Evolutionary conservation across 2,329 filamentous ascomycete species (phyloP), one percentile per base, ranked within the genome.

Genomic region (Stenocarpella maydis): DNA sequence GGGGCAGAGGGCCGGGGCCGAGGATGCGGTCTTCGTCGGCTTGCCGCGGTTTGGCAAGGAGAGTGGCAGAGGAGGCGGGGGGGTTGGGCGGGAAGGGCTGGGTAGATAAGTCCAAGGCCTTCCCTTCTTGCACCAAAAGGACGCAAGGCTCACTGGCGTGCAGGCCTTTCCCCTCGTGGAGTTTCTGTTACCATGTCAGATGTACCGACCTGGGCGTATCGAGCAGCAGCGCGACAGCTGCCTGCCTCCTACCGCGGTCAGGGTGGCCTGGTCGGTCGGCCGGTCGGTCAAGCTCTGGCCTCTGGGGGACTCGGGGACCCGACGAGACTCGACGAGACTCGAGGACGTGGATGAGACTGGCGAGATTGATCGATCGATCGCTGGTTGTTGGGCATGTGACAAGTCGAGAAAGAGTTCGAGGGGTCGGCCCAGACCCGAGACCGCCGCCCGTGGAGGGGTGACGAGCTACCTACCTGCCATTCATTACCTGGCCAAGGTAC

Each of bases 31-130:
- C 67, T 69, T 71, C 61, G 60, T 71, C 70, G 70, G 70, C 70
- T 71, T 71, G 70, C 70, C 49, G 53, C 70, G 70, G 70, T 67
- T 71, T 55, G 67, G 54, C 41, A 55, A 71, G 69, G 63, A 54
- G 37, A 55, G 31, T 14, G 28, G 31, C 17, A 49, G 9, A 53
- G 53, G 14, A 41, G 49, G 67, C 63, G 66, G 66, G 55, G 67
- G 64, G 34, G 5, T 37, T 63, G 58, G 43, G 64, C 31, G 67
- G 52, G 52, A 60, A 31, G 28, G 31, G 31, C 43, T 61, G 28
- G 50, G 41, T 67, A 60, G 26, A 54, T 53, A 69, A 69, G 50
- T 14, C 39, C 52, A 45, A 14, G 17, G 9, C 26, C 47, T 9
- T 12, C 10, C 6, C 21, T 28, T 39, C 9, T 39, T 15, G 41